Conservation (phyloP, 2,329 filamentous ascomycete species). For the Lasiodiplodia citricola region DNA sequence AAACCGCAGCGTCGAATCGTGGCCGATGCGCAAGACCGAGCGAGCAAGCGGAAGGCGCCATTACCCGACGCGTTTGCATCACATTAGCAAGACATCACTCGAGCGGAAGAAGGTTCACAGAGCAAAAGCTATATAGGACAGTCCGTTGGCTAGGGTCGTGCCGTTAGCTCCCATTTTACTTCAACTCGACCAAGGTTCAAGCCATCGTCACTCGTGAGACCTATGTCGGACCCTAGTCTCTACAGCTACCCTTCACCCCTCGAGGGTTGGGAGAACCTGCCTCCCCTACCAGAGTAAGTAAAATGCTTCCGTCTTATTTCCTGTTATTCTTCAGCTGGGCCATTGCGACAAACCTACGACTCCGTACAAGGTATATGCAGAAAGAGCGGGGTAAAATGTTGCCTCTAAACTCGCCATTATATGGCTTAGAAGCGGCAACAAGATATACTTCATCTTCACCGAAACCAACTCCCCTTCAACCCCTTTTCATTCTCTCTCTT, state of each 20-base stretch:
- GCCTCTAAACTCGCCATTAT: not conserved
- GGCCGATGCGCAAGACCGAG: not conserved
- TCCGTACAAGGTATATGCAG: not conserved
- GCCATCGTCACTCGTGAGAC: too few relatives aligned
- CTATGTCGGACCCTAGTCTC: constrained; percentile 49
- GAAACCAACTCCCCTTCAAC: not conserved
- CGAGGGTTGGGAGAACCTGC: constrained; percentile 62
- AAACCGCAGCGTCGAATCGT: not conserved
- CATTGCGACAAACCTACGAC: not conserved
- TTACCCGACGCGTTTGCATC: constrained; percentile 3
- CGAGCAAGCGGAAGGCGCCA: constrained; percentile 5
- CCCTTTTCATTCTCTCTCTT: not conserved
- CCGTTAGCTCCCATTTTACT: not conserved
- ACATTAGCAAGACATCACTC: not conserved
- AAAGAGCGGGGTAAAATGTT: not conserved
- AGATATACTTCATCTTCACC: not conserved
- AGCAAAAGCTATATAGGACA: not conserved
- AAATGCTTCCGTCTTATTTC: not conserved
- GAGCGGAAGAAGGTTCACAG: not conserved
- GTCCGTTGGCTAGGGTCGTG: not conserved
- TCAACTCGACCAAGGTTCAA: not conserved
- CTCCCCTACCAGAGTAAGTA: constrained; percentile 56
- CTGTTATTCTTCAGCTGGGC: not conserved
- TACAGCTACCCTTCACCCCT: constrained; percentile 63
- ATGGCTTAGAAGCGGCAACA: not conserved